These are phyloP conservation scores for Phytophthora hybrid DNA, from an alignment of 352 stramenopile species.

Conservation along the genomic window DNA sequence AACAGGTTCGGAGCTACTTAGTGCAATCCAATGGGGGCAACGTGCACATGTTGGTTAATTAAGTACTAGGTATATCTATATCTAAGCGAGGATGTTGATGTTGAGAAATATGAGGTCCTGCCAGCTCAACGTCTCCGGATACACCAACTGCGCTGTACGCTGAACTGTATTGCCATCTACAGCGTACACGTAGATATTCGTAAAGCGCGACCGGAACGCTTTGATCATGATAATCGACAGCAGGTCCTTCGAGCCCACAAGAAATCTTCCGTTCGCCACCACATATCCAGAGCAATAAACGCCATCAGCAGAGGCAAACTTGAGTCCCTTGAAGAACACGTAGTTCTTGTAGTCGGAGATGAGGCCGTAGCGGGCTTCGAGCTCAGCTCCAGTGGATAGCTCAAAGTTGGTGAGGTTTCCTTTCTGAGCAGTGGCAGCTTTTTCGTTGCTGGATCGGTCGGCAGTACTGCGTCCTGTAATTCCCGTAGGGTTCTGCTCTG, in stretches of 20 bases:
- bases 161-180: slow-evolving; percentile 43
- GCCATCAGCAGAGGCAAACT: slow-evolving; percentile 47
- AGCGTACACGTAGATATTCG: slow-evolving; percentile 47
- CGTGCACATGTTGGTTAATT: background rate
- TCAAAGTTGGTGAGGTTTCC: slow-evolving; percentile 43
- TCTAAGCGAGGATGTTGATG: slow-evolving; percentile 40
- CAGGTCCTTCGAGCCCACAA: slow-evolving; percentile 47
- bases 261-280: slow-evolving; percentile 45
- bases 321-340: slow-evolving; percentile 45
- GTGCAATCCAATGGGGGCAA: background rate
- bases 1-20: no score
- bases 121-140: slow-evolving; percentile 44
- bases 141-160: slow-evolving; percentile 40
- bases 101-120: slow-evolving; percentile 43
- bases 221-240: slow-evolving; percentile 53
- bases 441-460: slow-evolving; percentile 32
- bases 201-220: slow-evolving; percentile 39
- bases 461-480: slow-evolving; percentile 16
- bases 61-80: background rate
- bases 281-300: slow-evolving; percentile 56
- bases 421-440: slow-evolving; percentile 28
- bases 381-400: slow-evolving; percentile 31
- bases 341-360: slow-evolving; percentile 49
- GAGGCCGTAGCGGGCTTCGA: slow-evolving; percentile 38
- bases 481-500: slow-evolving; percentile 14